These are phyloP conservation scores for Pythium insidiosum DNA, from an alignment of 352 stramenopile species.

Conservation along the genomic window DNA sequence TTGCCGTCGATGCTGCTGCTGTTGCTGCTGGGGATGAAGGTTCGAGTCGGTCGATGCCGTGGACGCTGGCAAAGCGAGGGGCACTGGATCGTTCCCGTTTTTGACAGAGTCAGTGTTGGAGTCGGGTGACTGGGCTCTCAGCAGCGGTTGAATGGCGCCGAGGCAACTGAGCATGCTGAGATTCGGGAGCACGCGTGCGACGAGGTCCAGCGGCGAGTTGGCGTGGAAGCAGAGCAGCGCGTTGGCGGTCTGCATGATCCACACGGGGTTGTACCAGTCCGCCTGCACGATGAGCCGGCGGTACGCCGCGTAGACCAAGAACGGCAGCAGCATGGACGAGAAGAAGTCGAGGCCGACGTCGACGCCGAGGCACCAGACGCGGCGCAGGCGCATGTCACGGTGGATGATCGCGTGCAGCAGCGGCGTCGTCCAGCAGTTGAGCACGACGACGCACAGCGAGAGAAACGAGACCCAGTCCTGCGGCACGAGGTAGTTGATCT, in stretches of 20 bases:
- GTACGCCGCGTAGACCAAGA: slow-evolving; percentile 5
- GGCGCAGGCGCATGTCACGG: slow-evolving; percentile 8
- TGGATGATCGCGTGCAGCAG: slow-evolving; percentile 12
- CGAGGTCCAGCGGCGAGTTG: slow-evolving; percentile 7
- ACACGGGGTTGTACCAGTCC: slow-evolving; percentile 9
- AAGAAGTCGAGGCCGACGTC: slow-evolving; percentile 24
- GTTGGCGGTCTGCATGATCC: slow-evolving; percentile 7
- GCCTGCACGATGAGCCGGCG: background rate
- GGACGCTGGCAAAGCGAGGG: too few relatives aligned
- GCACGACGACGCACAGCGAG: slow-evolving; percentile 14
- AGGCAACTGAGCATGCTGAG: slow-evolving; percentile 8
- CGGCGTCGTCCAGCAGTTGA: slow-evolving; percentile 40
- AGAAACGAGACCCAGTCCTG: slow-evolving; percentile 12
- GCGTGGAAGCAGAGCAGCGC: slow-evolving; percentile 10
- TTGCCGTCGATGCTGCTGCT: background rate
- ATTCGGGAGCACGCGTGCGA: slow-evolving; percentile 1
- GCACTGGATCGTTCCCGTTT: too few relatives aligned
- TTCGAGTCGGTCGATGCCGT: too few relatives aligned
- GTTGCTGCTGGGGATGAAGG: too few relatives aligned
- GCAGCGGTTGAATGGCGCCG: slow-evolving; percentile 2
- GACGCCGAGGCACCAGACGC: slow-evolving; percentile 22
- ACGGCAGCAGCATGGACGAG: background rate
- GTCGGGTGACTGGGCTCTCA: too few relatives aligned
- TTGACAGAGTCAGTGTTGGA: too few relatives aligned
- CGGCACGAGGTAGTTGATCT: slow-evolving; percentile 13